A percentile compares a stretch with the other conserved stretches of the same genome.
phyloP scores from a whole-genome alignment of 306 rosid genomes.

The Luffa acutangula region DNA sequence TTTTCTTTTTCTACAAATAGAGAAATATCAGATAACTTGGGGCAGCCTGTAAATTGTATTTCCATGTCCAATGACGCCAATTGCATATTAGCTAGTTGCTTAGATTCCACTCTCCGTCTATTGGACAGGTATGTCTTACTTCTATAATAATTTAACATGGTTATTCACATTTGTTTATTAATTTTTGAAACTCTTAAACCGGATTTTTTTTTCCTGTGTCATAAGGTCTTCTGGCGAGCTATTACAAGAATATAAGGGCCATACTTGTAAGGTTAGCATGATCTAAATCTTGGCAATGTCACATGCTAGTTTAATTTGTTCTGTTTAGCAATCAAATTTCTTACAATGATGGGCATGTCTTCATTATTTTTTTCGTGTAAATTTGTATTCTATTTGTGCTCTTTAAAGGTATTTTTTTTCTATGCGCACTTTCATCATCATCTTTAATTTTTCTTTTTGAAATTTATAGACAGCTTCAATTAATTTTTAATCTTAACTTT shows the following conservation, averaged over 20 bases:
- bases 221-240: constrained; percentile 71
- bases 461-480: background rate
- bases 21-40: constrained; percentile 67
- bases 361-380: background rate
- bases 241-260: constrained; percentile 84
- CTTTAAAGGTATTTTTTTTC: background rate
- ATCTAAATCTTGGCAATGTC: background rate
- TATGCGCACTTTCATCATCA: background rate
- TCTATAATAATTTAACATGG: background rate
- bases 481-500: background rate
- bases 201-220: constrained; percentile 13
- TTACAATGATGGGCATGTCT: background rate
- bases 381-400: background rate
- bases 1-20: constrained; percentile 20
- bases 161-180: background rate
- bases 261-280: constrained; percentile 63
- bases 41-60: constrained; percentile 89
- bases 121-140: constrained; percentile 45
- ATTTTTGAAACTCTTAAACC: background rate
- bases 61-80: constrained; percentile 90
- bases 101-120: constrained; percentile 73
- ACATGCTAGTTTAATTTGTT: background rate
- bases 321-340: background rate
- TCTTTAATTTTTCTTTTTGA: background rate
- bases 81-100: constrained; percentile 73